Evolutionary conservation across 805 yeast species (phyloP).

Genomic region (Wickerhamiella shivajii): DNA sequence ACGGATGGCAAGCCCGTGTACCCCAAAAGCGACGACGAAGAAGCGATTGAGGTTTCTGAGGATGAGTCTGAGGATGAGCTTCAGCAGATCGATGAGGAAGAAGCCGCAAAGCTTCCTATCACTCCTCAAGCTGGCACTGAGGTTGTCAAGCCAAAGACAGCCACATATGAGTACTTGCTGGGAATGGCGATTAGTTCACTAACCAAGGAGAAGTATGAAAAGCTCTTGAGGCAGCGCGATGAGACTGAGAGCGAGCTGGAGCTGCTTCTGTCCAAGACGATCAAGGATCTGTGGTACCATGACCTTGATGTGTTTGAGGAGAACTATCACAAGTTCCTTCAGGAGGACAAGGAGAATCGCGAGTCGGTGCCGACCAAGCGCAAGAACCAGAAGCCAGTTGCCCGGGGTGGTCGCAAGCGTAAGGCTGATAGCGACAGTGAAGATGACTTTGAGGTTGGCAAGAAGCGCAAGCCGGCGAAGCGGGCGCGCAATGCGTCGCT

Average conservation of each 20-base stretch:
- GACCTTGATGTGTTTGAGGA: constrained; percentile 65
- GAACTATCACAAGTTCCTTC: constrained; percentile 54
- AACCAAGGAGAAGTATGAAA: constrained; percentile 78
- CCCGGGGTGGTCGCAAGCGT: constrained; percentile 23
- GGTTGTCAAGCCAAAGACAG: constrained; percentile 33
- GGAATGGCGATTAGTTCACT: constrained; percentile 92
- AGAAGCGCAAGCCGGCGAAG: constrained; percentile 16
- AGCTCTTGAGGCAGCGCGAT: constrained; percentile 55
- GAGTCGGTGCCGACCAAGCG: constrained; percentile 26
- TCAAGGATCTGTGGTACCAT: constrained; percentile 76
- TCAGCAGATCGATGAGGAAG: constrained; percentile 26
- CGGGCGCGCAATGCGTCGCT: constrained; percentile 10
- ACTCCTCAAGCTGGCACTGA: constrained; percentile 9
- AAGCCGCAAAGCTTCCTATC: constrained; percentile 23
- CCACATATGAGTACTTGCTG: constrained; percentile 71
- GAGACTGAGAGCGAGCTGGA: constrained; percentile 60
- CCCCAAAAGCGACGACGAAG: constrained; percentile 26
- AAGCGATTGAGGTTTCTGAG: constrained; percentile 29
- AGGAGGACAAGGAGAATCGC: constrained; percentile 47
- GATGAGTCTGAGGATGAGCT: constrained; percentile 24
- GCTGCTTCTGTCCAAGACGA: constrained; percentile 45
- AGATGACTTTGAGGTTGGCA: constrained; percentile 21
- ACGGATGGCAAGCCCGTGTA: constrained; percentile 52
- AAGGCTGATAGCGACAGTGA: constrained; percentile 20
- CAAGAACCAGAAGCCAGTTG: constrained; percentile 26